These are phyloP conservation scores for Psilocybe cubensis DNA, from an alignment of 768 basidiomycete genomes.

Conservation along the genomic window DNA sequence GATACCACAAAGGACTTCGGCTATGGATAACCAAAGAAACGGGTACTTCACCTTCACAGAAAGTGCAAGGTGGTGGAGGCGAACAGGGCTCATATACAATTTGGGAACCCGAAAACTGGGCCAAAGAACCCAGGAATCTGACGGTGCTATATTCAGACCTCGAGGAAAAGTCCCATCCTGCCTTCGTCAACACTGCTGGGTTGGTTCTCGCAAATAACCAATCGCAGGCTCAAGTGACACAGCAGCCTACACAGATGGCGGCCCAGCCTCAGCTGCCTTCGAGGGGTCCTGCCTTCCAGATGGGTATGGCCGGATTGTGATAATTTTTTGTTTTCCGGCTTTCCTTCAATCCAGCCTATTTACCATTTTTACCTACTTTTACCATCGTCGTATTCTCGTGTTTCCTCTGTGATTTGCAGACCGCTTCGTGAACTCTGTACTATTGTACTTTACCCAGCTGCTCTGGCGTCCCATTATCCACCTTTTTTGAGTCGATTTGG, in stretches of 20 bases:
- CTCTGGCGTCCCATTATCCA: conserved; percentile 20
- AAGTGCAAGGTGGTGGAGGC: conserved; percentile 79
- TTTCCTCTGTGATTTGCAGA: conserved; percentile 21
- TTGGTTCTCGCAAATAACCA: conserved; percentile 24
- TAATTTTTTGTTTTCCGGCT: conserved; percentile 17
- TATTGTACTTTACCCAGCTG: conserved; percentile 30
- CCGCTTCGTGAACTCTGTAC: conserved; percentile 26
- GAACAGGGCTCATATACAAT: conserved; percentile 90
- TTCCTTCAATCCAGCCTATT: conserved; percentile 20
- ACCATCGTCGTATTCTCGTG: conserved; percentile 12
- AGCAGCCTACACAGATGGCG: conserved; percentile 41
- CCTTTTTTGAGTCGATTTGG: conserved; percentile 6
- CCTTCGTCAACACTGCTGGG: conserved; percentile 51
- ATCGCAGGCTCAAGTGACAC: conserved; percentile 23
- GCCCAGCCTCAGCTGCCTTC: conserved; percentile 41
- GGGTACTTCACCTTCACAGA: conserved; percentile 73
- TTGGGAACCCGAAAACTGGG: conserved; percentile 85
- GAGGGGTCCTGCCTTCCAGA: conserved; percentile 48
- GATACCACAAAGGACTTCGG: conserved; percentile 91
- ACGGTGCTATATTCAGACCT: conserved; percentile 74
- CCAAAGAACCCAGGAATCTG: conserved; percentile 79
- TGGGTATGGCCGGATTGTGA: conserved; percentile 56
- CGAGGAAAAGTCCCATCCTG: conserved; percentile 72
- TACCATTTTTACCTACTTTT: conserved; percentile 21
- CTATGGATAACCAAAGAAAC: conserved; percentile 89